Evolutionary conservation across 108 stramenopile species (phyloP).

Genomic region (Schizochytrium sp.): DNA sequence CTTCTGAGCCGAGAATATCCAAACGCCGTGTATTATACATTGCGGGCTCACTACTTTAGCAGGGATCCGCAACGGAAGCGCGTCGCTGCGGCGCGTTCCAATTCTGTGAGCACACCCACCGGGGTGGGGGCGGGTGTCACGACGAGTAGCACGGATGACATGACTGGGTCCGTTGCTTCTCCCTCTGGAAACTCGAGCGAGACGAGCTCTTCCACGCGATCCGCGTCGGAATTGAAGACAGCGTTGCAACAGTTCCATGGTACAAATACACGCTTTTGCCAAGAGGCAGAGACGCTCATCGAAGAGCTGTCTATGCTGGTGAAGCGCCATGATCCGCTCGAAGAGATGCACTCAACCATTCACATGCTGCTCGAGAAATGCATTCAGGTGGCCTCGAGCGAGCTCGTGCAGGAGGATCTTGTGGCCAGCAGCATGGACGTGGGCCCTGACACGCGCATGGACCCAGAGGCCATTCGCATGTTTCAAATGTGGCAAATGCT

Average conservation of each 20-base stretch:
- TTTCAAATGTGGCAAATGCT: slow-evolving; percentile 9
- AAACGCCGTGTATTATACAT: not conserved
- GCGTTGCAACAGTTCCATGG: not conserved
- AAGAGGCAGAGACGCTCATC: not conserved
- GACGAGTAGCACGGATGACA: not conserved
- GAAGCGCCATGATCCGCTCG: not conserved
- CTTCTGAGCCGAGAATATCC: not conserved
- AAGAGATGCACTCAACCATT: slow-evolving; percentile 12
- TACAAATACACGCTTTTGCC: not conserved
- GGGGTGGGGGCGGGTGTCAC: not conserved
- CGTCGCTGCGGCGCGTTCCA: not conserved
- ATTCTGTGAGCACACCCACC: too few relatives aligned
- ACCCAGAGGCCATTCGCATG: not conserved
- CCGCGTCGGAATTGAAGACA: not conserved
- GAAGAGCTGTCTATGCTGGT: not conserved
- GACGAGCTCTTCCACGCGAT: not conserved
- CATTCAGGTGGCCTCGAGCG: not conserved
- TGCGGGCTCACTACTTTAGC: not conserved
- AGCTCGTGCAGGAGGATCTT: not conserved
- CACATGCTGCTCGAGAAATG: not conserved
- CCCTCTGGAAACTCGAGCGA: not conserved
- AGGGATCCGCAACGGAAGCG: not conserved
- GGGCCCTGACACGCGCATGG: not conserved
- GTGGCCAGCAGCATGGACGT: not conserved
- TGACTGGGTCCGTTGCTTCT: not conserved